phyloP scores from a whole-genome alignment of 495 filamentous ascomycete genomes.

The Talaromyces borbonicus region DNA sequence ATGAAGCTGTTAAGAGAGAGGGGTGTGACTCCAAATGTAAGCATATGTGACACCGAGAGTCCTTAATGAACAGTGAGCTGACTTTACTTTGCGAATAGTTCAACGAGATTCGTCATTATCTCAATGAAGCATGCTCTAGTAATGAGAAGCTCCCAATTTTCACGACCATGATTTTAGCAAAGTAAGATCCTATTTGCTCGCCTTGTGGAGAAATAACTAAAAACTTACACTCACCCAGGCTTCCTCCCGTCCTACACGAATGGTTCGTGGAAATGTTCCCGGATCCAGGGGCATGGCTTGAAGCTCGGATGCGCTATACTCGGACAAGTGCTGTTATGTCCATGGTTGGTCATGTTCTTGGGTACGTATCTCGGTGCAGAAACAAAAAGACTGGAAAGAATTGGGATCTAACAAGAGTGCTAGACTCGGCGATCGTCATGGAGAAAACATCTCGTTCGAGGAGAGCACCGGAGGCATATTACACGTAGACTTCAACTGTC shows the following conservation, averaged over 20 bases:
- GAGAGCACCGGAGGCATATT: constrained; percentile 89
- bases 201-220: constrained; percentile 1
- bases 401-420: constrained; percentile 1
- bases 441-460: constrained; percentile 93
- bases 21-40: constrained; percentile 46
- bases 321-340: constrained; percentile 95
- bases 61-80: constrained; percentile 2
- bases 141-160: constrained; percentile 54
- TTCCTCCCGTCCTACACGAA: constrained; percentile 74
- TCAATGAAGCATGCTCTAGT: constrained; percentile 48
- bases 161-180: constrained; percentile 50
- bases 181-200: constrained; percentile 16
- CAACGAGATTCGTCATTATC: constrained; percentile 43
- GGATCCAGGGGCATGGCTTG: constrained; percentile 84
- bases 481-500: constrained; percentile 99
- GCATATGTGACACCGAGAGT: neutral
- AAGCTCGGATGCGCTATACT: constrained; percentile 81
- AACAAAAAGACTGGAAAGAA: neutral
- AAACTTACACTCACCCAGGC: constrained; percentile 30
- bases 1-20: constrained; percentile 65
- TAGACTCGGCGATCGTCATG: constrained; percentile 88
- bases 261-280: constrained; percentile 97
- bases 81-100: constrained; percentile 35
- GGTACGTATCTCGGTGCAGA: constrained; percentile 27
- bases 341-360: constrained; percentile 90